Percentiles rank a stretch among this genome's conserved stretches.
Conservation (phyloP, 805 yeast species). For the Cyberlindnera mycetangii region DNA sequence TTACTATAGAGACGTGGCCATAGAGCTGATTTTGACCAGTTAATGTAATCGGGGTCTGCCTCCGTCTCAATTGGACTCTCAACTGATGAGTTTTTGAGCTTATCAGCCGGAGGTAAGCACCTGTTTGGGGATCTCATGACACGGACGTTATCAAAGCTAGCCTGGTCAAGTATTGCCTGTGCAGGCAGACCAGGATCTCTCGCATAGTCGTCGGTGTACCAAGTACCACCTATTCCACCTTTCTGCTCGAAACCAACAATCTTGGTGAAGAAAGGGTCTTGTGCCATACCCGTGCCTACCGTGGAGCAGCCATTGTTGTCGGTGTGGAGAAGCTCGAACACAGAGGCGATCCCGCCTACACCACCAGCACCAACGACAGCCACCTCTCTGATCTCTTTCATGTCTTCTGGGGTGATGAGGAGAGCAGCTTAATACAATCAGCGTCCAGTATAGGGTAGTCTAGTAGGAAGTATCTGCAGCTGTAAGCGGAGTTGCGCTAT, state of each 20-base stretch:
- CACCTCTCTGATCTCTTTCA: slow-evolving; percentile 27
- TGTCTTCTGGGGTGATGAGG: no score
- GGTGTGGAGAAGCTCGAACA: slow-evolving; percentile 33
- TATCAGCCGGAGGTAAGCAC: slow-evolving; percentile 14
- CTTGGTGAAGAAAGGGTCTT: slow-evolving; percentile 26
- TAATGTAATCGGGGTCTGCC: slow-evolving; percentile 32
- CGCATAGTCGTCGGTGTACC: slow-evolving; percentile 31
- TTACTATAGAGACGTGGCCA: slow-evolving; percentile 38
- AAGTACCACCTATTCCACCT: slow-evolving; percentile 42
- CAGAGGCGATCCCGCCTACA: slow-evolving; percentile 35
- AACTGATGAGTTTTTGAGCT: slow-evolving; percentile 22
- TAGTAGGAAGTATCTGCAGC: no score
- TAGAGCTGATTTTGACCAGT: slow-evolving; percentile 37
- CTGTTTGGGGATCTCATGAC: slow-evolving; percentile 25
- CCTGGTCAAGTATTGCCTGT: slow-evolving; percentile 34
- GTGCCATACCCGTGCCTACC: slow-evolving; percentile 11
- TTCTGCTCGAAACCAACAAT: slow-evolving; percentile 46
- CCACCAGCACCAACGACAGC: slow-evolving; percentile 44
- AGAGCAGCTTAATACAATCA: no score
- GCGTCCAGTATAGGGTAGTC: no score
- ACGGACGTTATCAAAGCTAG: slow-evolving; percentile 33
- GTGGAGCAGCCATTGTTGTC: slow-evolving; percentile 26
- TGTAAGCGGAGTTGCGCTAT: no score
- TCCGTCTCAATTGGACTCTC: slow-evolving; percentile 18
- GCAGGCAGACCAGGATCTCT: slow-evolving; percentile 25